Base-by-base conservation (phyloP, 768 basidiomycete species). In the Russula earlei region DNA sequence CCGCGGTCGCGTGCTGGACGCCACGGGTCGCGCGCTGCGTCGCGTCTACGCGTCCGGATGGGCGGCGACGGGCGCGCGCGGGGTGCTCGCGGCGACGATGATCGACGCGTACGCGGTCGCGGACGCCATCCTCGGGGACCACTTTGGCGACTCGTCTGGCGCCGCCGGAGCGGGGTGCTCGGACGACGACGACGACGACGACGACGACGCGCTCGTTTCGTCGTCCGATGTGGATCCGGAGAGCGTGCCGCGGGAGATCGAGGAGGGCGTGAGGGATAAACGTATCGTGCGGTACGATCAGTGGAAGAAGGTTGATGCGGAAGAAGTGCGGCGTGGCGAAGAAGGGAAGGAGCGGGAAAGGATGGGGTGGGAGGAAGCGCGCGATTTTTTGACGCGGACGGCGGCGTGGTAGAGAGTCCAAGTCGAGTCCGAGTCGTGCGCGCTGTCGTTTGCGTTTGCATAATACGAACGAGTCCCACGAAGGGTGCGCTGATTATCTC, bases 31-130 rank as follows among this genome's bases (percentile, higher is more conserved):
- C 2, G 52, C 67, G 17, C 61, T 84, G 36, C 75, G 74, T 36
- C 81, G 80, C 55, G 74, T 94, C n/a, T 99, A 96, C 66, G 86
- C 91, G 1, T 85, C 89, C 1, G 95, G 95, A 9, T 99, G 95
- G 95, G 85, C 91, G 2, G 86, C 91, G 2, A 83, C 80, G 2
- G 95, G 95, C 33, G 93, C 95, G 0, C 84, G 81, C 50, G 94
- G 95, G 10, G 93, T 97, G 14, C 76, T 97, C 42, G 93, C 91
- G 2, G 77, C 84, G 3, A 96, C 95, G 34, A 92, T 99, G 92
- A 82, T 91, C 69, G 80, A 96, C 66, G 89, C 94, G 22, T 91
- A 93, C 66, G 76, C 77, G 2, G 82, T 90, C 2, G 85, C 89
- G 3, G 83, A 87, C 36, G 73, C 77, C 0, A 79, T 97, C 51